Percentiles rank a stretch among this genome's conserved stretches.
Evolutionary conservation across 2,329 filamentous ascomycete species (phyloP).

Genomic region (Periconia sp.): DNA sequence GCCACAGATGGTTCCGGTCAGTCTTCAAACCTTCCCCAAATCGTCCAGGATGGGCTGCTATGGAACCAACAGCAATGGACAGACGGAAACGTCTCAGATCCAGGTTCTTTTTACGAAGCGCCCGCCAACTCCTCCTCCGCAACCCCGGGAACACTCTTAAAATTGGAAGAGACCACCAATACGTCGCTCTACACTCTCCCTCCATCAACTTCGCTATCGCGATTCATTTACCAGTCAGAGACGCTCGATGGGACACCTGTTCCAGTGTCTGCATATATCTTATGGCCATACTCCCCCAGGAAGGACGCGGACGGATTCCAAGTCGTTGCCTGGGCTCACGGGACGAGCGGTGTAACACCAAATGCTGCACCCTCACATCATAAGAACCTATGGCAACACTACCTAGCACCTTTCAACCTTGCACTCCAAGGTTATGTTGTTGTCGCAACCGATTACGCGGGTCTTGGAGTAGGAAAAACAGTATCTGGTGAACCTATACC

Average conservation of each 20-base stretch:
- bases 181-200: conserved; percentile 45
- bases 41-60: conserved; percentile 22
- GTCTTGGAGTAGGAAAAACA: too few species aligned
- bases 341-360: too few species aligned
- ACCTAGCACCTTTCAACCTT: too few species aligned
- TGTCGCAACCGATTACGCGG: too few species aligned
- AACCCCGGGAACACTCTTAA: conserved; percentile 44
- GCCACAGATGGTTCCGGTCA: too few species aligned
- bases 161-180: conserved; percentile 45
- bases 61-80: conserved; percentile 32
- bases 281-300: too few species aligned
- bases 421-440: too few species aligned
- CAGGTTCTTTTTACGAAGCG: conserved; percentile 47
- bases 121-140: conserved; percentile 19
- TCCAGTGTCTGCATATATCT: conserved; percentile 52
- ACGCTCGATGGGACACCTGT: conserved; percentile 50
- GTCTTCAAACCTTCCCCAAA: neutral
- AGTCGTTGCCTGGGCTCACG: too few species aligned
- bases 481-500: too few species aligned
- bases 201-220: conserved; percentile 48
- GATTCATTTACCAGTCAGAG: conserved; percentile 52
- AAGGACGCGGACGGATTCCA: too few species aligned
- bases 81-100: conserved; percentile 15
- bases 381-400: too few species aligned
- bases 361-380: too few species aligned